Evolutionary conservation across 441 rosid genomes (phyloP).

Genomic region (Viola pubescens): DNA sequence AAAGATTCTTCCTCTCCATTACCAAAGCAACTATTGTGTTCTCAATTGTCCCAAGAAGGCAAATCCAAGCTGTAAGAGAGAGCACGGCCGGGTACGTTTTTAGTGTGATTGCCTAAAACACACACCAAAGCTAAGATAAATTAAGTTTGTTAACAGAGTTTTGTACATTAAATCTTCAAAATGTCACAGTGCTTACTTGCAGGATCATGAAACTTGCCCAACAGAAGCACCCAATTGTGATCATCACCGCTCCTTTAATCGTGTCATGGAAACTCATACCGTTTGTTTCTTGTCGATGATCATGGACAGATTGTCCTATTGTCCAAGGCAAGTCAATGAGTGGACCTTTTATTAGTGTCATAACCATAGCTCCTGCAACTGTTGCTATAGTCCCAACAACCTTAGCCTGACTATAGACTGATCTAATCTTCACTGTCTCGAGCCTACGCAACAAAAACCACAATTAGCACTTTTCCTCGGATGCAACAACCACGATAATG

Average conservation of each 20-base stretch:
- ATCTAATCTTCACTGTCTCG: slow-evolving; percentile 43
- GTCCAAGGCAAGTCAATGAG: slow-evolving; percentile 36
- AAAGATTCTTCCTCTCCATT: slow-evolving; percentile 39
- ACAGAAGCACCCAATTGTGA: slow-evolving; percentile 52
- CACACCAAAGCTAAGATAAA: background rate
- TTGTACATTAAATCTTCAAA: background rate
- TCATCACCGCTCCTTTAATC: slow-evolving; percentile 49
- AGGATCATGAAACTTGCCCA: slow-evolving; percentile 64
- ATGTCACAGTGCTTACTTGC: slow-evolving; percentile 37
- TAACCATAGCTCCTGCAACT: slow-evolving; percentile 52
- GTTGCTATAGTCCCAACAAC: slow-evolving; percentile 50
- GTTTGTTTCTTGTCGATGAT: slow-evolving; percentile 16
- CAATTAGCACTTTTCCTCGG: background rate
- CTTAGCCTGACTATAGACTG: slow-evolving; percentile 47
- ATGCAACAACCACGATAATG: background rate
- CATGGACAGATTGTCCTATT: background rate
- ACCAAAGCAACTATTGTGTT: slow-evolving; percentile 41
- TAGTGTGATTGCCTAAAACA: slow-evolving; percentile 44
- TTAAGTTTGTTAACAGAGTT: background rate
- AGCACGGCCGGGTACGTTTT: slow-evolving; percentile 61
- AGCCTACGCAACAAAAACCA: slow-evolving; percentile 24
- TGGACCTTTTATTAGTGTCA: slow-evolving; percentile 67
- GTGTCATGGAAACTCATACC: slow-evolving; percentile 36
- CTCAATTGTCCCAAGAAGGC: slow-evolving; percentile 56
- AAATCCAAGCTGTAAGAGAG: slow-evolving; percentile 68